Evolutionary conservation across 1,139 yeast genomes (phyloP).

Genomic region (Candida sojae): DNA sequence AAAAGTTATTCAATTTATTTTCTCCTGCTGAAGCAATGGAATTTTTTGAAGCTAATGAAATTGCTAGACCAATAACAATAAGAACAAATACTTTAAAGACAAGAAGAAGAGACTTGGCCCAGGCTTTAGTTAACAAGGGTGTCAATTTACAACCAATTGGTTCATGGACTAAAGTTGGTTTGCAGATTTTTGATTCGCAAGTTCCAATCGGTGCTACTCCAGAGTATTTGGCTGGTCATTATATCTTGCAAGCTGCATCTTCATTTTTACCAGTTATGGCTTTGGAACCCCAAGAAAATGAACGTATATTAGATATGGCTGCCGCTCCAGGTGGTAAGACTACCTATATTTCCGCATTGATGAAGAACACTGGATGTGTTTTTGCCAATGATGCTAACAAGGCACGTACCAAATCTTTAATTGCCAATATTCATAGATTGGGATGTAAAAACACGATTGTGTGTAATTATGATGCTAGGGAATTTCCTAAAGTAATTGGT

Average conservation of each 20-base stretch:
- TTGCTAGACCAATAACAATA: constrained; percentile 93
- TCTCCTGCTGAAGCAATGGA: constrained; percentile 97
- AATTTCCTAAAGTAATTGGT: constrained; percentile 96
- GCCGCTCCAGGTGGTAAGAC: constrained; percentile 99
- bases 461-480: constrained; percentile 97
- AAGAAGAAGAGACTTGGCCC: constrained; percentile 94
- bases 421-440: constrained; percentile 95
- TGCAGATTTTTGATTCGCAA: constrained; percentile 95
- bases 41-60: constrained; percentile 97
- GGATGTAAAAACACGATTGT: constrained; percentile 97
- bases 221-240: constrained; percentile 96
- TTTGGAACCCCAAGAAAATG: constrained; percentile 91
- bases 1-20: constrained; percentile 85
- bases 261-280: constrained; percentile 98
- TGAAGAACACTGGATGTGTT: constrained; percentile 97
- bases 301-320: constrained; percentile 96
- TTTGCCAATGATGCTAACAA: constrained; percentile 98
- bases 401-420: constrained; percentile 91
- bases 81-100: constrained; percentile 95
- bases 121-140: constrained; percentile 92
- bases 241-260: constrained; percentile 97
- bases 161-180: constrained; percentile 96
- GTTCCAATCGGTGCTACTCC: constrained; percentile 99
- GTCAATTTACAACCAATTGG: constrained; percentile 97
- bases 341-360: constrained; percentile 90